Evolutionary conservation across 2,329 filamentous ascomycete species (phyloP).

Genomic region (Pestalotiopsis sp.): DNA sequence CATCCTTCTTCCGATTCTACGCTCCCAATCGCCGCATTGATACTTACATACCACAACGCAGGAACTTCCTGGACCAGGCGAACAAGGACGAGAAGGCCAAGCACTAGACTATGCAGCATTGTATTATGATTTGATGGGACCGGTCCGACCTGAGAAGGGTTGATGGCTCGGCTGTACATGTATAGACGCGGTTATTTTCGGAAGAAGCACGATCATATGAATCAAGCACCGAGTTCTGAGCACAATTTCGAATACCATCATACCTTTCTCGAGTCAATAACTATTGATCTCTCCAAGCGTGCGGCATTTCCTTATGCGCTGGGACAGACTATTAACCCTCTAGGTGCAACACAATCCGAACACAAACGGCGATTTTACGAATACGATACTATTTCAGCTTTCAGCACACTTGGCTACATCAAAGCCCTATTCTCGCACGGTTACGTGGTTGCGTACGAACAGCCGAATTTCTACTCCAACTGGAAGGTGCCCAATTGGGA

Average conservation of each 20-base stretch:
- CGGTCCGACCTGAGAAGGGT: conserved; percentile 9
- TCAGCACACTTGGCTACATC: no score
- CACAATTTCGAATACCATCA: background rate
- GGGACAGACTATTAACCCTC: background rate
- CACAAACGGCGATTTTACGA: background rate
- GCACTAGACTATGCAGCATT: conserved; percentile 33
- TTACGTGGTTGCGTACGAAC: no score
- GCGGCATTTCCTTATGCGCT: background rate
- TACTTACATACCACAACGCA: conserved; percentile 28
- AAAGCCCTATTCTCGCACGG: no score
- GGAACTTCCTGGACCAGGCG: conserved; percentile 50
- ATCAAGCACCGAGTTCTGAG: conserved; percentile 10
- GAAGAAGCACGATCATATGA: conserved; percentile 10
- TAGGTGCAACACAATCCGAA: background rate
- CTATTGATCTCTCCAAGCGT: background rate
- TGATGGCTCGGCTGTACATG: conserved; percentile 16
- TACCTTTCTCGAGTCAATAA: background rate
- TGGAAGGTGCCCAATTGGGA: no score
- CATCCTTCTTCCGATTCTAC: conserved; percentile 22
- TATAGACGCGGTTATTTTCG: conserved; percentile 16
- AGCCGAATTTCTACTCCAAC: no score
- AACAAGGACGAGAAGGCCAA: conserved; percentile 46
- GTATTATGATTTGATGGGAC: conserved; percentile 12
- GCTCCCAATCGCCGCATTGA: conserved; percentile 17
- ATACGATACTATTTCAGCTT: background rate